A percentile compares a stretch with the other conserved stretches of the same genome.
phyloP scores from a whole-genome alignment of 2,329 filamentous ascomycete species.

The Zymoseptoria brevis region DNA sequence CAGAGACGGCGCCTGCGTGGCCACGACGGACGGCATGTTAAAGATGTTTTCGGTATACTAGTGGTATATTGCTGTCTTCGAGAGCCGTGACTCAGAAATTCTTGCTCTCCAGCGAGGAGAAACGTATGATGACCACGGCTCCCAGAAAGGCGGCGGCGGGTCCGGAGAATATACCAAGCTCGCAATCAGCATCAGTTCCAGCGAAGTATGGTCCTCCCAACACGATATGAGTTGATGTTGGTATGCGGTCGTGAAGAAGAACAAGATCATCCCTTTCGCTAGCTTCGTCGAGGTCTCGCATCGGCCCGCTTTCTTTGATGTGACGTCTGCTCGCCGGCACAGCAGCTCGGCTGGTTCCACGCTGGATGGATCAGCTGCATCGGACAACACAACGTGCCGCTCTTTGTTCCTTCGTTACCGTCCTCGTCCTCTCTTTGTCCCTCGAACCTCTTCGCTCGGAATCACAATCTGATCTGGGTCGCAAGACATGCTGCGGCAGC shows the following conservation, averaged over 20 bases:
- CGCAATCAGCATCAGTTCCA: background rate
- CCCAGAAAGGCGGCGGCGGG: background rate
- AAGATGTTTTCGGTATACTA: constrained; percentile 1
- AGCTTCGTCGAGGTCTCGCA: background rate
- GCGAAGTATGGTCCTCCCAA: background rate
- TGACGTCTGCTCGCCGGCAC: background rate
- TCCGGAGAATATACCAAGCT: background rate
- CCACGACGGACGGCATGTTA: constrained; percentile 51
- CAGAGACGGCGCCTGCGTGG: constrained; percentile 60
- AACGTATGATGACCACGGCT: background rate
- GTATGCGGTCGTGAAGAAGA: background rate
- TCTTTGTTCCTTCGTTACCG: background rate
- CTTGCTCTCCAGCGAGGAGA: background rate
- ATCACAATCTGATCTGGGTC: background rate
- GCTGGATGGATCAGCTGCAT: background rate
- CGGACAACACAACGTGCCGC: background rate
- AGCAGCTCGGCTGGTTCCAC: background rate
- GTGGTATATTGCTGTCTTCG: background rate
- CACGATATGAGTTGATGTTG: background rate
- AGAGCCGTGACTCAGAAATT: background rate
- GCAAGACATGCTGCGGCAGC: constrained; percentile 30
- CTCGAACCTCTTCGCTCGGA: background rate
- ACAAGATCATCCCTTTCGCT: background rate
- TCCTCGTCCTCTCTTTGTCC: background rate
- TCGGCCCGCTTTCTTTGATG: background rate